Conservation (phyloP, 2,329 filamentous ascomycete genomes). For the Aspergillus sp. region DNA sequence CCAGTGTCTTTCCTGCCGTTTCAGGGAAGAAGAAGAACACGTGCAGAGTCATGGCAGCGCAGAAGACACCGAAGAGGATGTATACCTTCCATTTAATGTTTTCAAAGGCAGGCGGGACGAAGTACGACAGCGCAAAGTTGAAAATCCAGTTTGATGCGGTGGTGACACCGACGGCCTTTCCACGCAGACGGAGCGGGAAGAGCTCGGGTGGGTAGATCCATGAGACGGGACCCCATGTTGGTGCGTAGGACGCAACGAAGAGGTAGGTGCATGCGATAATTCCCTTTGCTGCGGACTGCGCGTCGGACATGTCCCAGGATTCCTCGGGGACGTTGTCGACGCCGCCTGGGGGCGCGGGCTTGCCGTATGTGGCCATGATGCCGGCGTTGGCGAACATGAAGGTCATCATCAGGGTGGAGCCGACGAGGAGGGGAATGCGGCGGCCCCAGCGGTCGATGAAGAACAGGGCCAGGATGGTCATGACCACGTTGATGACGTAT, state of each 20-base stretch:
- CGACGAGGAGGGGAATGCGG: constrained; percentile 65
- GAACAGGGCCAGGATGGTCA: constrained; percentile 74
- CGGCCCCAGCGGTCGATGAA: constrained; percentile 77
- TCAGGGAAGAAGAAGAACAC: constrained; percentile 66
- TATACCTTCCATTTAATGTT: constrained; percentile 59
- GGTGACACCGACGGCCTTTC: constrained; percentile 60
- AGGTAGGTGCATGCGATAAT: constrained; percentile 71
- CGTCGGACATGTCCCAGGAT: constrained; percentile 38
- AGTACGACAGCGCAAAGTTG: constrained; percentile 48
- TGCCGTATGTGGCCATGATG: constrained; percentile 39
- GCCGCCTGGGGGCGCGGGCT: constrained; percentile 40
- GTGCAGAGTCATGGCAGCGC: constrained; percentile 63
- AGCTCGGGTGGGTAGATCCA: constrained; percentile 59
- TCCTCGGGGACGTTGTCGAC: constrained; percentile 33
- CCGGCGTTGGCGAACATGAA: constrained; percentile 46
- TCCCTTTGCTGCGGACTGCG: constrained; percentile 53
- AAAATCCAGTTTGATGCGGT: constrained; percentile 62
- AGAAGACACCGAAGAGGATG: constrained; percentile 71
- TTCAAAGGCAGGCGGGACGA: constrained; percentile 53
- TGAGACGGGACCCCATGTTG: constrained; percentile 59
- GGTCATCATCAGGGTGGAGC: constrained; percentile 62
- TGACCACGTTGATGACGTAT: constrained; percentile 76
- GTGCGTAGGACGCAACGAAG: constrained; percentile 60
- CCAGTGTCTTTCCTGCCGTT: constrained; percentile 70
- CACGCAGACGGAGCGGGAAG: constrained; percentile 53